Base-by-base conservation (phyloP, 768 basidiomycete species). In the Calocera cornea region DNA sequence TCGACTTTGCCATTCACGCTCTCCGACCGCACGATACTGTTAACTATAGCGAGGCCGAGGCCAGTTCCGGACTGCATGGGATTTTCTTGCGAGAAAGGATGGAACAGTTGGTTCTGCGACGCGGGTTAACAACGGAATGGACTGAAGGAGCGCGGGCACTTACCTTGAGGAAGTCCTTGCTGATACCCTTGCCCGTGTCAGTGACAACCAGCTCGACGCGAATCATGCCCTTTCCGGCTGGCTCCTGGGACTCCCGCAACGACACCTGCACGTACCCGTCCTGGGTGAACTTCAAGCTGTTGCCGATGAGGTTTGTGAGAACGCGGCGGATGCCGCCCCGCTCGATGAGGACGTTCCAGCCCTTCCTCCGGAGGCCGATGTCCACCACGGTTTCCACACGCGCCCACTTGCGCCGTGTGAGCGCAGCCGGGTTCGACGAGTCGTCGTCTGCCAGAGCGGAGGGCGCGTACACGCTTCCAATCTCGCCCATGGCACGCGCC, bases 31-130 rank as follows among this genome's bases (percentile, higher is more conserved):
- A 95, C 84, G 70, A 97, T 97, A 71, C 88, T 92, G 79, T 89
- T 92, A 74, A 97, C 95, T 70, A 97, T 97, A 34, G 95, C 94
- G 27, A 97, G 85, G 11, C 95, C 95, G 8, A 97, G 83, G 3
- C 94, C 95, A 1, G 94, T 97, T 1, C 94, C 94, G 1, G 92
- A 87, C 73, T 95, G 92, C 3, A 95, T 76, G 0, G 94, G 93
- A 71, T 95, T 95, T 76, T 97, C 95, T 79, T 97, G 95, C 0
- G 93, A 93, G 78, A 97, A 97, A 0, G 95, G 95, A 72, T 95
- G 95, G 79, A 97, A 97, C 3, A 97, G 80, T 78, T 95, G 91
- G 72, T 97, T 93, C 89, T 90, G 70, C n/a, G 2, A 31, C 41
- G 63, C 41, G 27, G 64, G 11, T 41, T 22, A 64, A 41, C 36